Base-by-base conservation (phyloP, 2,329 filamentous ascomycete genomes). In the Trichoderma hamatum region DNA sequence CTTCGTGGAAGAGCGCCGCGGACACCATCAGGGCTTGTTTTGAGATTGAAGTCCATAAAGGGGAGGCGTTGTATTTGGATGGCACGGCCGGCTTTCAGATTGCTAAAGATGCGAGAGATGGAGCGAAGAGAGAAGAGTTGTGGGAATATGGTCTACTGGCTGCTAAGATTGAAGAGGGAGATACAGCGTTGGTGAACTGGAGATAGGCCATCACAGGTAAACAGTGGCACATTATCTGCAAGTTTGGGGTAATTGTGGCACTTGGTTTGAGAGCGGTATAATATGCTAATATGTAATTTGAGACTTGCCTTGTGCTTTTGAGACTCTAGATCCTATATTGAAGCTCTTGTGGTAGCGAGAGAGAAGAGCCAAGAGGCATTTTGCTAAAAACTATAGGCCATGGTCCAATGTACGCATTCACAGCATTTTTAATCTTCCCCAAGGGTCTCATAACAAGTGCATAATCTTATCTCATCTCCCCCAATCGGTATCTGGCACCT, bases 11-110 rank as follows among this genome's bases (percentile, higher is more conserved):
- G 73, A 80, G 78, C 39, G 80, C 78, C 4, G 71, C 59, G 7
- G 77, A 82, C 71, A 72, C 75, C 34, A 51, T 80, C 26, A 70
- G 72, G 5, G 75, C 79, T 26, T 76, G 75, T 55, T 79, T 80
- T 62, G 73, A 78, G 24, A 69, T 72, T 51, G 68, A 76, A 11
- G 67, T 70, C 14, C 71, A 74, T 32, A 72, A 67, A n/a, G 78
- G 75, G 11, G 76, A 76, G 67, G 67, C 71, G 24, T 55, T 79
- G 30, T 80, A 81, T 69, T 70, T 80, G 21, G 77, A 81, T 63
- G 80, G 80, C 6, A 74, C 73, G 43, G 76, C 77, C 6, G 72
- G 74, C 62, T 19, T 70, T 3, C 73, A 74, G 59, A 76, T 74
- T 3, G 73, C 73, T 16, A 73, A 71, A 21, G 80, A 80, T 55